Evolutionary conservation across 2,329 filamentous ascomycete genomes (phyloP), one percentile per base, ranked within the genome.

Genomic region (Trichoderma afroharzianum): DNA sequence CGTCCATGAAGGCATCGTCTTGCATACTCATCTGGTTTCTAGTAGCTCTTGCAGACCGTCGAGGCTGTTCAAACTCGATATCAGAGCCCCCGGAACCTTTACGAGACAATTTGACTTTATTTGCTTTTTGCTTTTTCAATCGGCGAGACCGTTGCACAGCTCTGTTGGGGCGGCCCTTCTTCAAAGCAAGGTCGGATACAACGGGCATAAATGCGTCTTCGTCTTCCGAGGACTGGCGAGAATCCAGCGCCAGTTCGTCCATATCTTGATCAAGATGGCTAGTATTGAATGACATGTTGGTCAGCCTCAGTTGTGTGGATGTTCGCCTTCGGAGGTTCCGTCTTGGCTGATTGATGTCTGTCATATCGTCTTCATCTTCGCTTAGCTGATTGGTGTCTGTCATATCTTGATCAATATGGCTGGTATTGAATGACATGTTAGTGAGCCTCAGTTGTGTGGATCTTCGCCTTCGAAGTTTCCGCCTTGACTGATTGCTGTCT

Each of bases 1-100:
- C 88, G 53, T 92, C 87, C 71, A 89, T 82, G 3, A 87, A 82
- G 1, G 85, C 83, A 2, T 81, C 81, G 73, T 92, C 90, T 4
- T 77, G 78, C 83, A 88, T 87, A 71, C 75, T 84, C 28, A 76
- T 79, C 1, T 76, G 81, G 70, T 83, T 81, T 68, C 82, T 84
- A 7, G 79, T 87, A 0, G 85, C 79, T 39, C 88, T 82, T 1
- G 79, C 80, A 1, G 87, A 88, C 47, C 87, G 83, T 39, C 87
- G 84, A 21, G 82, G 80, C 8, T 81, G 76, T 75, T 88, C 86
- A 66, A 88, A 87, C 71, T 88, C 87, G 39, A 89, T 88, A 14
- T 84, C 83, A 4, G 84, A 85, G 61, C 78, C 81, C 43, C 77
- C 76, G 21, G 76, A 79, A 71, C 77, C 74, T 58, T 76, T 71